Base-by-base conservation (phyloP, 768 basidiomycete species). In the Phylloporus scabripes region DNA sequence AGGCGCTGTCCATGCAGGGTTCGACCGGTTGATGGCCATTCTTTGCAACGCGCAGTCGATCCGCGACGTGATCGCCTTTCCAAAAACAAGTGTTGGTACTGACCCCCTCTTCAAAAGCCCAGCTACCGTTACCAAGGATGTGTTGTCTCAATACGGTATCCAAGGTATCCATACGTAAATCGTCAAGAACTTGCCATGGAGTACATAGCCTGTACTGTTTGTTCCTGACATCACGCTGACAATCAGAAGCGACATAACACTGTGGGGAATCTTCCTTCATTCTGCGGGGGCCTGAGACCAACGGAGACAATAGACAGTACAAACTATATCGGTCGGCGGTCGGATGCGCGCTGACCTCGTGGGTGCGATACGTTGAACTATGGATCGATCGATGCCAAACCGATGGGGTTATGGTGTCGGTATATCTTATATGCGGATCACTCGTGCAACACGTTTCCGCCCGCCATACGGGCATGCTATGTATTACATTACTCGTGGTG, bases 31-130 rank as follows among this genome's bases (percentile, higher is more conserved):
- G 53, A 87, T 96, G 81, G 77, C 92, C 11, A 92, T 94, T 55
- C 77, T 97, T 3, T 93, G 91, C 73, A 81, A 83, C 54, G 79
- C 91, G 4, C 77, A 79, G 50, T 92, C 92, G 33, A 97, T 97
- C 57, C 79, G 92, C 52, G 92, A 96, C 60, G 94, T 97, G 55
- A 95, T 97, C 56, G 94, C 94, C 17, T 97, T 97, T 73, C 94
- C 94, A 8, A 97, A 97, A 74, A 86, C 87, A 7, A 80, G 82
- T 34, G 79, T 72, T 50, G 93, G 94, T 5, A 78, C 82, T 20
- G 94, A 97, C 69, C 79, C 83, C 37, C 80, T 95, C 33, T 93
- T 96, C 76, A 86, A 82, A 68, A 92, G 91, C 67, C 94, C 94
- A 34, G 82, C 88, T 11, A 58, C 77, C 15, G 74, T 83, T 48